Base-by-base conservation (phyloP, 495 filamentous ascomycete species). In the Tuber indicum region DNA sequence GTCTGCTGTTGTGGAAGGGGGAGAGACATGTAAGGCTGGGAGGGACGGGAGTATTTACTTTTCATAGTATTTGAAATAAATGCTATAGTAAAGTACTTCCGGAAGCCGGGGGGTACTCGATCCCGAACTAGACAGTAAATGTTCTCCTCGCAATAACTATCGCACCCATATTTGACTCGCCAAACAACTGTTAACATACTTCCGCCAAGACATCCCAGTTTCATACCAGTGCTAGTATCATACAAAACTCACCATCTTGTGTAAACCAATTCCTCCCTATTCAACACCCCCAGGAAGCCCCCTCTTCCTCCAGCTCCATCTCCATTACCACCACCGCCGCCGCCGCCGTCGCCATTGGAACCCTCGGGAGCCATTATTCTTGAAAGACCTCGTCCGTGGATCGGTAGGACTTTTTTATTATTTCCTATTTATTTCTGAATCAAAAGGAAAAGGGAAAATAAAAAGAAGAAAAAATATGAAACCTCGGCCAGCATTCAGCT, bases 131-230 rank as follows among this genome's bases (percentile, higher is more conserved):
- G 75, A 49, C 72, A 75, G 62, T 83, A 83, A n/a, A 83, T 81
- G 42, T 83, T 83, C 74, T 83, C 81, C 71, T 83, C 81, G 52
- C 81, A 83, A 46, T 83, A 83, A 70, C 81, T 83, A 74, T 17
- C 10, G 46, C 43, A 41, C 10, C 32, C 47, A 74, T 42, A 72
- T 52, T 43, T 46, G 14, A 69, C 58, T 7, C 58, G 12, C 58
- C 58, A 66, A 66, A 66, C 26, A 66, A 26, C 10, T 66, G 32
- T 36, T 26, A 66, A 66, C 26, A 66, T 36, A 19, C 58, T 12
- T 36, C 1, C 17, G 58, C 58, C 58, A 66, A 66, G 58, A 66
- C 26, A 66, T 66, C 26, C 3, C 12, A 66, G 26, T 14, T 36
- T 66, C 58, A 36, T 36, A 32, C n/a, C 1, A 41, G 52, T 32